Evolutionary conservation across 2,329 filamentous ascomycete species (phyloP), one percentile per base, ranked within the genome.

Genomic region (Stromatinia cepivora): DNA sequence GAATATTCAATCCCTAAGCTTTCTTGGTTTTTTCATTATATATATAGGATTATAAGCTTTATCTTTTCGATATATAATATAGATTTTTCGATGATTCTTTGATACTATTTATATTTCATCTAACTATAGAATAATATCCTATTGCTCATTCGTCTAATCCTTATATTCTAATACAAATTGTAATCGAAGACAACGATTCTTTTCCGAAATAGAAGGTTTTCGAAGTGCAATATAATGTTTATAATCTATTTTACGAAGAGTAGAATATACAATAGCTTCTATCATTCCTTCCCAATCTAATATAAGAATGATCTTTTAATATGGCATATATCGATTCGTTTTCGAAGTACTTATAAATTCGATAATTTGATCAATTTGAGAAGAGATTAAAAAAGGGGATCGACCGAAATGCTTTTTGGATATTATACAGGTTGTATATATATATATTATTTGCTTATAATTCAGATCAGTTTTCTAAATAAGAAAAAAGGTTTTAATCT

Each of bases 391-490:
- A 48, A 48, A 2, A 20, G 7, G 7, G 3, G 45, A 7, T 48
- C 3, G 7, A 20, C 45, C 4, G 8, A 20, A 48, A 48, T 15
- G 17, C 45, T 48, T 7, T n/a, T n/a, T n/a, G n/a, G n/a, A n/a
- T n/a, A n/a, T n/a, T n/a, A n/a, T n/a, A n/a, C n/a, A n/a, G n/a
- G 17, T 48, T 48, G 17, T 15, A 20, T 4, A 48, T 20, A 20
- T 5, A 48, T 48, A 48, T 20, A 15, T 20, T 48, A 48, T 48
- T 15, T 48, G 7, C 22, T 15, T 48, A 48, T 72, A 75, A 73
- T 72, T 46, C 46, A 69, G 39, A 20, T n/a, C 11, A 48, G 63
- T 59, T n/a, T n/a, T 46, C 67, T 63, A 66, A 64, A 69, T 71
- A 56, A 31, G 58, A 34, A 48, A 34, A n/a, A n/a, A n/a, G n/a